phyloP scores from a whole-genome alignment of 768 basidiomycete species.

The Psilocybe subaeruginosa region DNA sequence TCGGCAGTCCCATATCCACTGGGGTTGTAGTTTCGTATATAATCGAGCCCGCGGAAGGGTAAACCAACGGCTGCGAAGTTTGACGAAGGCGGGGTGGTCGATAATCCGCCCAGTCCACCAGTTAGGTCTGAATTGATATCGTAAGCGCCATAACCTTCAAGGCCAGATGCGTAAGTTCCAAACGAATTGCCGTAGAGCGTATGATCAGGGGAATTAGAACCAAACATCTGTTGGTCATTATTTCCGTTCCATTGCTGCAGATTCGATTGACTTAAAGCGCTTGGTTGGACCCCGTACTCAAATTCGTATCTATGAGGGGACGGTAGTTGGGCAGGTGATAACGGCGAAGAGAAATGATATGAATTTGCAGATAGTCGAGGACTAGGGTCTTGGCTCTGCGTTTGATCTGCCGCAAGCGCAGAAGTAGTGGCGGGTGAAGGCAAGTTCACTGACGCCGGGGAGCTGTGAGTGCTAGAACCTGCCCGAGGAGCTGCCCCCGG shows the following conservation, averaged over 20 bases:
- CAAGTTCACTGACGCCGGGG: slow-evolving; percentile 71
- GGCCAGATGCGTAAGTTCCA: slow-evolving; percentile 42
- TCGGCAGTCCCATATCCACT: slow-evolving; percentile 49
- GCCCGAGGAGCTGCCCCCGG: slow-evolving; percentile 45
- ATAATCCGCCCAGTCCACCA: slow-evolving; percentile 42
- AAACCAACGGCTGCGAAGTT: slow-evolving; percentile 72
- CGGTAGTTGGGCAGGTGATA: slow-evolving; percentile 54
- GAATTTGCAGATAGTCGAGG: slow-evolving; percentile 52
- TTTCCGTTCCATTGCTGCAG: slow-evolving; percentile 49
- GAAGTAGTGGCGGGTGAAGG: slow-evolving; percentile 71
- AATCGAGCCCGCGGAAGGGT: slow-evolving; percentile 86
- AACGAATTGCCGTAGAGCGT: slow-evolving; percentile 48
- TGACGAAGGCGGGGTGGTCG: slow-evolving; percentile 63
- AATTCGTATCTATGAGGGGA: slow-evolving; percentile 63
- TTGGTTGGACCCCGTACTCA: slow-evolving; percentile 47
- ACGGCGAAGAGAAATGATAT: slow-evolving; percentile 49
- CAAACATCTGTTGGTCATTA: slow-evolving; percentile 34
- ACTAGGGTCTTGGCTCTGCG: slow-evolving; percentile 42
- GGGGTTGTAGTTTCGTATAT: slow-evolving; percentile 76
- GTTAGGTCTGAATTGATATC: slow-evolving; percentile 42
- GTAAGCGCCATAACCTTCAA: slow-evolving; percentile 42
- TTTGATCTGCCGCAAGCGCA: slow-evolving; percentile 14
- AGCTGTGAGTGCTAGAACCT: slow-evolving; percentile 67
- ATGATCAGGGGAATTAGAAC: slow-evolving; percentile 41
- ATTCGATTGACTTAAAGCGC: slow-evolving; percentile 39